Base-by-base conservation (phyloP, 1,139 yeast species). In the Taiozyma sp. region DNA sequence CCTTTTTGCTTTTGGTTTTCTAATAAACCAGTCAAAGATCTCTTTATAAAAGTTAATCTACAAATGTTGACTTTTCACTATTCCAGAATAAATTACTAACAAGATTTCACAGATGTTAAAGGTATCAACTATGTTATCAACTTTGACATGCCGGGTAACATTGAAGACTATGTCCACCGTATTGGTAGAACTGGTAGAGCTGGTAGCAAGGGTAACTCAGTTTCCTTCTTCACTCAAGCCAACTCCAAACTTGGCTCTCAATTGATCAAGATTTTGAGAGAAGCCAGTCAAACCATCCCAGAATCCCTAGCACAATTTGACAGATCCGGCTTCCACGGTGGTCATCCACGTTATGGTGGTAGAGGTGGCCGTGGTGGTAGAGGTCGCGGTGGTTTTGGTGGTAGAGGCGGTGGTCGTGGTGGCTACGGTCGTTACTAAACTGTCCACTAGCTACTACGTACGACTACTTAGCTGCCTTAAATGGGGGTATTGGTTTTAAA, bases 121-220 rank as follows among this genome's bases (percentile, higher is more conserved):
- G 98, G 97, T 71, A 90, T 93, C 68, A 86, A 92, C 63, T 85
- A 78, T 65, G 99, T 93, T 56, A 80, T 93, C 69, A 93, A 93
- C 83, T 91, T 80, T 68, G 99, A 93, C 72, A 92, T 92, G 91
- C 98, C 99, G 66, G 91, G 91, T 73, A 93, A 92, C 76, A 88
- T 91, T 69, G 99, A 93, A 76, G 98, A 93, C 75, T 93, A 93
- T 71, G 97, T 93, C 55, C 75, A 71, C 55, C 69, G 75, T 67
- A 72, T 72, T 53, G 65, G 65, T 51, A 62, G 99, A 84, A 92
- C 98, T 58, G 99, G 99, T 71, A 90, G 99, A 83, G 99, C 97
- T 60, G 98, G 98, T 71, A 84, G 90, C 58, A 78, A 80, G 57
- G 99, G 99, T 79, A 91, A 96, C 57, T 97, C 99, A 54, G 83